phyloP scores from a whole-genome alignment of 164 flowering plant genomes.

The Tinospora cordifolia region DNA sequence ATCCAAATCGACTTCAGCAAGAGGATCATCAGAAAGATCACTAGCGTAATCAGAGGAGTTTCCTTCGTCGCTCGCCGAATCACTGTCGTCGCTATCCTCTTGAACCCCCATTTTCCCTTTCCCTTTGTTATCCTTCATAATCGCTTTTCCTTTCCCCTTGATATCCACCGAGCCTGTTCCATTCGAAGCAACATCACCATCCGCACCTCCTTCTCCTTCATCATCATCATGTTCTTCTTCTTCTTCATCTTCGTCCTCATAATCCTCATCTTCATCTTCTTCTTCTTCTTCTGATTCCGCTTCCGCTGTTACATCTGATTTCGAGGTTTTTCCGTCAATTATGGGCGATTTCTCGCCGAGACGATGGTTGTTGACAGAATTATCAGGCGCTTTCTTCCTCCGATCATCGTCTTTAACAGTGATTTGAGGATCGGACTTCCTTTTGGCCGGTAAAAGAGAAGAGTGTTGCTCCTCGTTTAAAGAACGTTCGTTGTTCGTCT shows the following conservation, averaged over 20 bases:
- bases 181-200: conserved; percentile 31
- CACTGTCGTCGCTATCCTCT: conserved; percentile 25
- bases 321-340: neutral
- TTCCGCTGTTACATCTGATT: neutral
- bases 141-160: conserved; percentile 64
- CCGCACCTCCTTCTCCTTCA: conserved; percentile 18
- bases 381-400: conserved; percentile 34
- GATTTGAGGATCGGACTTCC: conserved; percentile 28
- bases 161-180: conserved; percentile 30
- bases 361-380: conserved; percentile 7
- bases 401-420: conserved; percentile 16
- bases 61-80: conserved; percentile 29
- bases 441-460: conserved; percentile 36
- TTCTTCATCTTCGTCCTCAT: neutral
- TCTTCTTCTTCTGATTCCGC: neutral
- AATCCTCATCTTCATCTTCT: neutral
- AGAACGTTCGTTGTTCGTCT: conserved; percentile 20
- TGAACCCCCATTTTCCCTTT: conserved; percentile 50
- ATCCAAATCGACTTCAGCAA: conserved; percentile 75
- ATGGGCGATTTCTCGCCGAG: conserved; percentile 3
- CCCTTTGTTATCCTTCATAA: conserved; percentile 40
- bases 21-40: conserved; percentile 71
- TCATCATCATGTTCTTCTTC: conserved; percentile 13
- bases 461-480: conserved; percentile 21
- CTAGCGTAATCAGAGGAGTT: conserved; percentile 30